A percentile compares a stretch with the other conserved stretches of the same genome.
These are phyloP conservation scores for Fusarium sp. DNA, from an alignment of 2,329 filamentous ascomycete genomes.

Conservation along the genomic window DNA sequence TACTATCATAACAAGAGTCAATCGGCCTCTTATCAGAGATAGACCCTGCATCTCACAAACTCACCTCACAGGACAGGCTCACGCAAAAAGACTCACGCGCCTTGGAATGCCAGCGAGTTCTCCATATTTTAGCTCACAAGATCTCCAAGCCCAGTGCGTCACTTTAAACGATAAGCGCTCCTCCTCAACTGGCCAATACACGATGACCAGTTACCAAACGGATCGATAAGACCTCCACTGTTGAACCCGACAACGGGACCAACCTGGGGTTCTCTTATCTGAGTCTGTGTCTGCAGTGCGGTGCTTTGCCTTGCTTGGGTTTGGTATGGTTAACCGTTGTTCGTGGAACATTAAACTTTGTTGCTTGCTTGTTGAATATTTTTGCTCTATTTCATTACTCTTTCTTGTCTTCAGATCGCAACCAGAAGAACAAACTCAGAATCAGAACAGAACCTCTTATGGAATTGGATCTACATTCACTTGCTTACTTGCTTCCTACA, in stretches of 20 bases:
- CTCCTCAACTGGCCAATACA: conserved; percentile 37
- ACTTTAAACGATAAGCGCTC: conserved; percentile 37
- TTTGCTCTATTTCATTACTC: neutral
- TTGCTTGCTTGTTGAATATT: neutral
- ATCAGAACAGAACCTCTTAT: neutral
- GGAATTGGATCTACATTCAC: conserved; percentile 11
- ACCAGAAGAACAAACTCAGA: neutral
- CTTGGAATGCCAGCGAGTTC: conserved; percentile 14
- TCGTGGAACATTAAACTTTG: neutral
- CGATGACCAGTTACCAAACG: conserved; percentile 32
- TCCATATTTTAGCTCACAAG: conserved; percentile 42
- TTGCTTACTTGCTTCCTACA: neutral
- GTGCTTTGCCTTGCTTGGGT: neutral
- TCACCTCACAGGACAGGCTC: neutral
- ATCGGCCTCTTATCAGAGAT: conserved; percentile 4
- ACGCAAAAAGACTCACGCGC: conserved; percentile 21
- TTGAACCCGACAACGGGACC: conserved; percentile 31
- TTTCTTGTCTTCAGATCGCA: neutral
- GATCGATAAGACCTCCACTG: conserved; percentile 31
- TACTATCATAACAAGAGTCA: neutral
- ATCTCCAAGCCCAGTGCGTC: conserved; percentile 38
- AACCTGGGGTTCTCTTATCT: conserved; percentile 12
- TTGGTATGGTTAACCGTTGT: conserved; percentile 1
- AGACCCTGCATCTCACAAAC: conserved; percentile 10
- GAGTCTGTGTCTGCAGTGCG: neutral